A percentile compares a stretch with the other conserved stretches of the same genome.
These are phyloP conservation scores for Styphnolobium japonicum DNA, from an alignment of 306 rosid species.

Conservation along the genomic window DNA sequence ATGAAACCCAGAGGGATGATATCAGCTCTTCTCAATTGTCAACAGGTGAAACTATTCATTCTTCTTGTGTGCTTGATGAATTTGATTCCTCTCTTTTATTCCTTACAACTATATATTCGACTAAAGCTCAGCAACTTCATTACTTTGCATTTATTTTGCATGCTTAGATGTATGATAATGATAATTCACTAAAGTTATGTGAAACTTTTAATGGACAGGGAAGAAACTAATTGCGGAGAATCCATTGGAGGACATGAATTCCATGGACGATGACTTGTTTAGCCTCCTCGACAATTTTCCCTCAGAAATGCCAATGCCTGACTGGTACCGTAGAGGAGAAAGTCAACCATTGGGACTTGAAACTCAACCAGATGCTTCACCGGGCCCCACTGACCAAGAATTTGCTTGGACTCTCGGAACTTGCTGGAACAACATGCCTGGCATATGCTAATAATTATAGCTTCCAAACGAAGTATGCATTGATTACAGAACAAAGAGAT, in stretches of 20 bases:
- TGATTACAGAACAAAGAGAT: neutral
- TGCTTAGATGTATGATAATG: neutral
- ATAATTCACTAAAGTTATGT: neutral
- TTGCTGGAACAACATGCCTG: conserved; percentile 57
- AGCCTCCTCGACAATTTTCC: conserved; percentile 63
- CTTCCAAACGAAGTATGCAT: neutral
- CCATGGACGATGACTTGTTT: conserved; percentile 66
- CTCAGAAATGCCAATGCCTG: conserved; percentile 43
- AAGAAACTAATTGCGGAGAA: conserved; percentile 37
- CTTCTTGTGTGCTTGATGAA: neutral
- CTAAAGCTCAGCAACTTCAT: neutral
- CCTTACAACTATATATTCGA: too few relatives aligned
- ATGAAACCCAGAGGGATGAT: conserved; percentile 42
- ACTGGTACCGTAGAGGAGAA: conserved; percentile 49
- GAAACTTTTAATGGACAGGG: conserved; percentile 25
- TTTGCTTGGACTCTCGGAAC: conserved; percentile 35
- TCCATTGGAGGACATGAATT: conserved; percentile 46
- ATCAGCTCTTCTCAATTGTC: conserved; percentile 41
- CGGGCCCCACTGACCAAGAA: neutral
- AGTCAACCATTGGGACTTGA: conserved; percentile 28
- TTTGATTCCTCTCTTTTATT: neutral
- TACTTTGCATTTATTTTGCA: neutral
- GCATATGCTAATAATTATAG: conserved; percentile 43
- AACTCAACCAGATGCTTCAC: neutral
- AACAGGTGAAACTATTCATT: conserved; percentile 37